Base-by-base conservation (phyloP, 371 early-diverging fungal species). In the Syncephalastrum sp. region DNA sequence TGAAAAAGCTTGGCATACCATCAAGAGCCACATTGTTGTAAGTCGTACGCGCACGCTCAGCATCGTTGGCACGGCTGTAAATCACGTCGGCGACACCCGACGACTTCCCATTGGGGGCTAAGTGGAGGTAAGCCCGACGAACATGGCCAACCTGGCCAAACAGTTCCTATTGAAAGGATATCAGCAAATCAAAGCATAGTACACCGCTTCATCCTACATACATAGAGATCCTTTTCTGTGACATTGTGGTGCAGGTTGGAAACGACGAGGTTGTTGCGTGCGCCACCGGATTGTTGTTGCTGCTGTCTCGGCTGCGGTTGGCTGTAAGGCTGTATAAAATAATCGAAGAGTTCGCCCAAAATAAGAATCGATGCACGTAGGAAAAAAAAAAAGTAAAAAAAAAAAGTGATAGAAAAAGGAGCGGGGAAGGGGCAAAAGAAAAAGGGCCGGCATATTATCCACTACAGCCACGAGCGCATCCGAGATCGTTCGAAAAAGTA, bases 141-240 rank as follows among this genome's bases (percentile, higher is more conserved):
- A 81, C 61, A 47, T 60, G 46, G 43, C 81, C 81, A 51, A 71
- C 66, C 63, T 77, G 71, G 51, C 73, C 72, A 61, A 81, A 81
- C 27, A 81, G 67, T 61, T 77, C 78, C 78, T 81, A 59, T 10
- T 46, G 41, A 33, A 49, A 33, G 10, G 0, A 33, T 33, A 10
- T 33, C 0, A 33, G 10, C 3, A 27, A 5, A 10, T 0, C 10
- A 33, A 10, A 33, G 8, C 6, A 5, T 5, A 3, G 5, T 6
- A 0, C 23, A 23, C 25, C 44, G 2, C 16, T 24, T 47, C 24
- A 33, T 12, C 10, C 5, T 47, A 60, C 72, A 62, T 74, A 85
- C 85, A 60, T 83, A 75, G 59, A 85, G 79, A 68, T 85, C 85
- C 53, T 82, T 81, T 69, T 82, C 74, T 43, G 82, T 79, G n/a